Conservation (phyloP, 306 rosid genomes). For the Cucumis hystrix region DNA sequence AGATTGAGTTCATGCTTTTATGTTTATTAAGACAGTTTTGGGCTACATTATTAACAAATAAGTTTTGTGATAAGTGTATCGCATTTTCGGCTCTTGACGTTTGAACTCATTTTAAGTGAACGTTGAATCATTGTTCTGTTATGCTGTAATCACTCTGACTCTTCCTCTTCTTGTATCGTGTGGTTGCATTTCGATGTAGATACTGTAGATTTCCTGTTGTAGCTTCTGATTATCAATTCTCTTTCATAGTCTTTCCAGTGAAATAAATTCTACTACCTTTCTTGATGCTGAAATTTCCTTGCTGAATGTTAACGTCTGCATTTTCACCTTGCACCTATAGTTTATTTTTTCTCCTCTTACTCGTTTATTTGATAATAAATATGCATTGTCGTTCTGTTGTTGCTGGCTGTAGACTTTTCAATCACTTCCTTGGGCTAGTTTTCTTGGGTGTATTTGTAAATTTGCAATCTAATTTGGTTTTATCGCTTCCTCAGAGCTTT, state of each 20-base stretch:
- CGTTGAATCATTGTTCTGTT: not conserved
- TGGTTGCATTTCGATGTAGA: not conserved
- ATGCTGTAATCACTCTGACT: not conserved
- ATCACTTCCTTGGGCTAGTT: not conserved
- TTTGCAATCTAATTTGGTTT: constrained; percentile 2
- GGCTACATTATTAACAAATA: not conserved
- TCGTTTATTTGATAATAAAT: not conserved
- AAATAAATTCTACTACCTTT: not conserved
- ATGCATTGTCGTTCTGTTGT: not conserved
- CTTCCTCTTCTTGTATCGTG: not conserved
- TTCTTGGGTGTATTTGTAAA: not conserved
- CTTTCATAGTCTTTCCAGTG: not conserved
- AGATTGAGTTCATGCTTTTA: not conserved
- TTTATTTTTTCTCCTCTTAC: not conserved
- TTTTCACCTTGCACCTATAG: not conserved
- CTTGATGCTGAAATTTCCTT: not conserved
- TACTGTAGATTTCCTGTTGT: not conserved
- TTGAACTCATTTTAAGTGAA: not conserved
- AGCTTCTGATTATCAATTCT: not conserved
- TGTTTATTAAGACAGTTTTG: not conserved
- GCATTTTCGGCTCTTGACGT: not conserved
- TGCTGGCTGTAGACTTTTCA: not conserved
- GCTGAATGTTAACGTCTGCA: not conserved
- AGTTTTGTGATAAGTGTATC: not conserved
- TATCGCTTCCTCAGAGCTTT: constrained; percentile 32